These are phyloP conservation scores for Hippophae tibetana DNA, from an alignment of 306 rosid genomes.

Conservation along the genomic window DNA sequence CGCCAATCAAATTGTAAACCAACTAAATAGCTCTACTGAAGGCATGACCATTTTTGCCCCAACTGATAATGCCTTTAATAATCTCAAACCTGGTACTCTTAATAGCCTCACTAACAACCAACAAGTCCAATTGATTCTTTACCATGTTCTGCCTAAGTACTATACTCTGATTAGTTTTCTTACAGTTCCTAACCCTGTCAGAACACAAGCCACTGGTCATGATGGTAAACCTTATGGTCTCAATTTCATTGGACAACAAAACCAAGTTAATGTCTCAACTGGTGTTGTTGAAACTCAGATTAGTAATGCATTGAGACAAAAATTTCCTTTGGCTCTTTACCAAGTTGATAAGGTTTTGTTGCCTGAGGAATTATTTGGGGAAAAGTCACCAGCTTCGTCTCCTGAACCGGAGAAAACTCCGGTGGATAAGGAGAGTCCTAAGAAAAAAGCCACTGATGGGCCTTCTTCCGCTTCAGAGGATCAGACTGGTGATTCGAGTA, in stretches of 20 bases:
- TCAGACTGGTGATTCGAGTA: too few species aligned
- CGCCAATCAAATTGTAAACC: slow-evolving; percentile 36
- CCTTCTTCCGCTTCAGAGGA: too few species aligned
- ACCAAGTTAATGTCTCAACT: slow-evolving; percentile 61
- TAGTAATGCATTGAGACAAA: slow-evolving; percentile 49
- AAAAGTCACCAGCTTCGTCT: slow-evolving; percentile 22
- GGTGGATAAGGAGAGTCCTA: background rate
- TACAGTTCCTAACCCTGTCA: slow-evolving; percentile 70
- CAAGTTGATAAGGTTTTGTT: slow-evolving; percentile 57
- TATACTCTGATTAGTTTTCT: slow-evolving; percentile 32
- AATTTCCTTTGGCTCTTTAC: slow-evolving; percentile 50
- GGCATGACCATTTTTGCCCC: slow-evolving; percentile 74
- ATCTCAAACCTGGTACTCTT: slow-evolving; percentile 50
- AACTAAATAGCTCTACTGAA: slow-evolving; percentile 47
- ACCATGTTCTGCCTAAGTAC: slow-evolving; percentile 57
- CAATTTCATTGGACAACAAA: slow-evolving; percentile 56
- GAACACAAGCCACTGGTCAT: slow-evolving; percentile 40
- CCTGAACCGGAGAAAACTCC: slow-evolving; percentile 32
- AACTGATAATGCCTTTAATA: slow-evolving; percentile 75
- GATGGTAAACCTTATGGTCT: slow-evolving; percentile 48
- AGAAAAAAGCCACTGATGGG: too few species aligned
- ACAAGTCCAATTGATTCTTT: slow-evolving; percentile 47
- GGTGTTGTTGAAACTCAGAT: slow-evolving; percentile 35
- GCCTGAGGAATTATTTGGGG: slow-evolving; percentile 44
- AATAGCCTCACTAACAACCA: slow-evolving; percentile 37